Evolutionary conservation across 176 grass and related monocot species (phyloP).

Genomic region (Ampelocalamus luodianensis): DNA sequence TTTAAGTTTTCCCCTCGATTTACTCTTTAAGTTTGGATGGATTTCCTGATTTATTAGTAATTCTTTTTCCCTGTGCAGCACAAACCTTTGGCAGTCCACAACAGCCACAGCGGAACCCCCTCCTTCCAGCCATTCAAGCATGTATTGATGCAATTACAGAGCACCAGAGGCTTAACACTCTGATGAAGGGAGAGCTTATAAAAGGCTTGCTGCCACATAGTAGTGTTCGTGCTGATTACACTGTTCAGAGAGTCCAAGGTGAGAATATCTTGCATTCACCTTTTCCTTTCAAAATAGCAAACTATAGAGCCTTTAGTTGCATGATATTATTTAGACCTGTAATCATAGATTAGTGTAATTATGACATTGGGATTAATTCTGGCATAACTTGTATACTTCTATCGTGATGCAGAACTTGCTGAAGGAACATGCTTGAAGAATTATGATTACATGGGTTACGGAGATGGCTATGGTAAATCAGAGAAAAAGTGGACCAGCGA

Average conservation of each 20-base stretch:
- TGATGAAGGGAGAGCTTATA: slow-evolving; percentile 98
- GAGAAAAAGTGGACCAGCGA: slow-evolving; percentile 82
- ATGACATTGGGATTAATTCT: neutral
- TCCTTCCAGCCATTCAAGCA: slow-evolving; percentile 76
- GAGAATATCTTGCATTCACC: neutral
- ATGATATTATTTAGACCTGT: neutral
- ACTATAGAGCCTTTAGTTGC: neutral
- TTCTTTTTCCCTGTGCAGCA: slow-evolving; percentile 50
- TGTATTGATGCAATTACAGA: slow-evolving; percentile 94
- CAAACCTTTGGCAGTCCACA: slow-evolving; percentile 65
- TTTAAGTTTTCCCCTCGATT: neutral
- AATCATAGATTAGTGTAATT: neutral
- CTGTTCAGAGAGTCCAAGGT: slow-evolving; percentile 88
- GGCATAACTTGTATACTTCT: slow-evolving; percentile 27
- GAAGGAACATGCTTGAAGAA: slow-evolving; percentile 96
- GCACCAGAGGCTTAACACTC: slow-evolving; percentile 88
- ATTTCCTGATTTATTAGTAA: slow-evolving; percentile 13
- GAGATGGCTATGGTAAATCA: slow-evolving; percentile 67
- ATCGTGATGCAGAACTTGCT: slow-evolving; percentile 68
- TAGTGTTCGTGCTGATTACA: slow-evolving; percentile 87
- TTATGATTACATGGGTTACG: slow-evolving; percentile 80
- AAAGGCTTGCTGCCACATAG: slow-evolving; percentile 86
- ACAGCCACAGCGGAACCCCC: slow-evolving; percentile 63
- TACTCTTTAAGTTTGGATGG: slow-evolving; percentile 23
- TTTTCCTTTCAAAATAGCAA: slow-evolving; percentile 8